Conservation (phyloP, 345 rosid species). For the Salix udensis region DNA sequence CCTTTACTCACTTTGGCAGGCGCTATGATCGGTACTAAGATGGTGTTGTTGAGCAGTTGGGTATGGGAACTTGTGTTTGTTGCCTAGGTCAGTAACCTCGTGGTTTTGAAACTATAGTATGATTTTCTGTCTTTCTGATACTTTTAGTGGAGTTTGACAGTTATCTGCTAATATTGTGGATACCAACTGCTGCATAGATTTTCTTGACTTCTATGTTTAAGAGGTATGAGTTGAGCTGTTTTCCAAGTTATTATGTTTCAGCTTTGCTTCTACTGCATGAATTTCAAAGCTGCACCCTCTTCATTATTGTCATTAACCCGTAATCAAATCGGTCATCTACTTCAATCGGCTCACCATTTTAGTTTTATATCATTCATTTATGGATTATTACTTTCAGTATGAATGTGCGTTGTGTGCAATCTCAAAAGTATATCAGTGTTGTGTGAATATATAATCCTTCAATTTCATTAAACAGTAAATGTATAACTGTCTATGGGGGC, state of each 20-base stretch:
- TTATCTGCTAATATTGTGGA: constrained; percentile 5
- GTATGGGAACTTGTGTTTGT: constrained; percentile 6
- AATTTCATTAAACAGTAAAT: background rate
- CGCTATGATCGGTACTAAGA: constrained; percentile 45
- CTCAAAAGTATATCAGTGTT: background rate
- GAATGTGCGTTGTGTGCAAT: background rate
- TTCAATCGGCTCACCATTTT: background rate
- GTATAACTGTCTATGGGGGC: background rate
- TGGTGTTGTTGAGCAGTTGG: constrained; percentile 8
- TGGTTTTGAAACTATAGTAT: constrained; percentile 9
- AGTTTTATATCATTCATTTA: background rate
- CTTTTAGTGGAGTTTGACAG: constrained; percentile 18
- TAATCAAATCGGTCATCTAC: background rate
- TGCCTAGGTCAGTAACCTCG: constrained; percentile 16
- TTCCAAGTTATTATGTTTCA: background rate
- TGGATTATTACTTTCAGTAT: background rate
- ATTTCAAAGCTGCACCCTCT: background rate
- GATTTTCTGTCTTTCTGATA: constrained; percentile 14
- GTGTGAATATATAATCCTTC: background rate
- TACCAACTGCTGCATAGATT: constrained; percentile 9
- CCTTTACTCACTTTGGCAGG: constrained; percentile 24
- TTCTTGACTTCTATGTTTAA: constrained; percentile 19
- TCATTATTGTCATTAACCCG: background rate
- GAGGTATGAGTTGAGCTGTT: constrained; percentile 20
- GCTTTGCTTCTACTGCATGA: background rate